Base-by-base conservation (phyloP, 129 eudicot species). In the Escallonia rubra region DNA sequence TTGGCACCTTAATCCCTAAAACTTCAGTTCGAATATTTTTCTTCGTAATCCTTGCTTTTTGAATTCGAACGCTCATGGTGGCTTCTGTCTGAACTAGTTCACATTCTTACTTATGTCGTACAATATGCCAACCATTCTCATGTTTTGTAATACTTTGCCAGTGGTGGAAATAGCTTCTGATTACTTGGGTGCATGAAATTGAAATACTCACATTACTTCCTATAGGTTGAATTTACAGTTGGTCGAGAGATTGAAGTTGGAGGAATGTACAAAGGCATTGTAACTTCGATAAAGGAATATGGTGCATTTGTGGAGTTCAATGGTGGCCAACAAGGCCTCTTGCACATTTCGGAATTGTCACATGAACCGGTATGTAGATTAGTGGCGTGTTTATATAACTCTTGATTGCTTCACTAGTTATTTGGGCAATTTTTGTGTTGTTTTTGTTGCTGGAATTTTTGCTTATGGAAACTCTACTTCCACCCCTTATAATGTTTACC, bases 261-360 rank as follows among this genome's bases (percentile, higher is more conserved):
- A 72, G 95, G 95, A 40, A 71, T 83, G 57, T 93, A 89, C 75
- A 86, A 89, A 81, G 99, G 96, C 58, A 72, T 81, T 47, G 79
- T 93, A 55, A 70, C 76, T 39, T 78, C 99, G 47, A 79, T 89
- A 8, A 93, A 93, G 77, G 99, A 93, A 64, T 93, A 86, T 64
- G 99, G 99, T 16, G 99, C 99, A 69, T 93, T 93, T 70, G 96
- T 93, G 78, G 99, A 93, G 88, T 86, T 93, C 60, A 93, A 84
- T 82, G 99, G 99, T 61, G 99, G 99, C 70, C 96, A 93, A 76
- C 96, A 86, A 54, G 99, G 99, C 45, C 99, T 93, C 66, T 79
- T 93, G 48, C 99, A 93, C 72, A 83, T 89, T 61, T 93, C 99
- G 43, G 99, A 93, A 66, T 73, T 93, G 80, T 86, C 99, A 23